A percentile compares a stretch with the other conserved stretches of the same genome.
phyloP scores from a whole-genome alignment of 306 rosid species.

The Cucurbita maxima region DNA sequence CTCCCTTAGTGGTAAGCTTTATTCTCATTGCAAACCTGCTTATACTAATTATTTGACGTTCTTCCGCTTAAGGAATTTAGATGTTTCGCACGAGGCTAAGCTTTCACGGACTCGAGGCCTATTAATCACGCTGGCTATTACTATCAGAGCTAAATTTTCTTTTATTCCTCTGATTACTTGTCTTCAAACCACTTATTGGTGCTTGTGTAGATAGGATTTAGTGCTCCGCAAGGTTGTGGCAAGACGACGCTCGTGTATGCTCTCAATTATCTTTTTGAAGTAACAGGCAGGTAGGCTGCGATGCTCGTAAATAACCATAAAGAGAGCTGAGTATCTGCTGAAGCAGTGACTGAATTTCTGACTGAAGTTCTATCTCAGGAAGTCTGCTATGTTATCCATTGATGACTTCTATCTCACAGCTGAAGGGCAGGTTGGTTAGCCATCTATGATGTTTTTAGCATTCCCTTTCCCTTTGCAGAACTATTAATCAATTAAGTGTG shows the following conservation, averaged over 20 bases:
- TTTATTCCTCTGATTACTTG: not conserved
- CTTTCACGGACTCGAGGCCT: not conserved
- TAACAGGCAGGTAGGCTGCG: conserved; percentile 35
- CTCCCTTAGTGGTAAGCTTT: conserved; percentile 63
- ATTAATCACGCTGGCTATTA: not conserved
- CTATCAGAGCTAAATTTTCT: not conserved
- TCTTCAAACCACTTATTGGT: conserved; percentile 8
- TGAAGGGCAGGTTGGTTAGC: conserved; percentile 73
- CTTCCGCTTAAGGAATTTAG: not conserved
- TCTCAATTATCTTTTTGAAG: conserved; percentile 64
- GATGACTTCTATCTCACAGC: conserved; percentile 88
- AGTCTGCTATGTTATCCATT: conserved; percentile 70
- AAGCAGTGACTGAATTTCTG: conserved; percentile 10
- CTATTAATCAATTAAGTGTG: not conserved
- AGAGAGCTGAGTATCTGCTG: conserved; percentile 5
- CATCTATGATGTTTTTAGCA: conserved; percentile 3
- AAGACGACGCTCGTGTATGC: conserved; percentile 93
- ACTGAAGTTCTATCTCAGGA: conserved; percentile 43
- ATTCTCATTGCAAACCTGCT: not conserved
- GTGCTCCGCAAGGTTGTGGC: conserved; percentile 99
- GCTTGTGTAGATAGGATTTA: conserved; percentile 73
- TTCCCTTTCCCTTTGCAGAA: not conserved
- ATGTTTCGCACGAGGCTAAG: not conserved
- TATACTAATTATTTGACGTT: not conserved
- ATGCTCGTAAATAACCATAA: not conserved